Percentiles rank a stretch among this genome's conserved stretches.
phyloP scores from a whole-genome alignment of 768 basidiomycete species.

The Leccinum broughii region DNA sequence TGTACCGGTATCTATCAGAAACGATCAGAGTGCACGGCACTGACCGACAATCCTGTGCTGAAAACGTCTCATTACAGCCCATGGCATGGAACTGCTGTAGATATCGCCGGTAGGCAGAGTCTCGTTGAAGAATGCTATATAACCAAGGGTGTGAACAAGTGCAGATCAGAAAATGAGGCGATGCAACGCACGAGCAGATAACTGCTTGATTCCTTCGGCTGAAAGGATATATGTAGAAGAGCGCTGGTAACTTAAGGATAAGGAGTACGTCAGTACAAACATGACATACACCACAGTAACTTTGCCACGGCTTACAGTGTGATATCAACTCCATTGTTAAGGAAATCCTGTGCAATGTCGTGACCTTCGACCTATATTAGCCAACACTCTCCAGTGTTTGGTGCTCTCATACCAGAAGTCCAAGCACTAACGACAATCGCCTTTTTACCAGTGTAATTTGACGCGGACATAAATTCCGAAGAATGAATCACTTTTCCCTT shows the following conservation, averaged over 20 bases:
- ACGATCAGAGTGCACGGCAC: not conserved
- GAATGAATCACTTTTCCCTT: conserved; percentile 59
- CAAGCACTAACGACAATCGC: conserved; percentile 68
- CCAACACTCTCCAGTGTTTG: not conserved
- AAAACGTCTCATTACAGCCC: conserved; percentile 13
- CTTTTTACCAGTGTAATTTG: conserved; percentile 58
- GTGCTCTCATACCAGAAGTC: conserved; percentile 45
- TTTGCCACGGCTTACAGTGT: conserved; percentile 21
- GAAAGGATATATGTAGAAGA: conserved; percentile 32
- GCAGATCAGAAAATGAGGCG: not conserved
- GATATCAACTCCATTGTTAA: conserved; percentile 29
- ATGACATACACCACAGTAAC: no score
- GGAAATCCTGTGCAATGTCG: conserved; percentile 40
- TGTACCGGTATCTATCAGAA: conserved; percentile 38
- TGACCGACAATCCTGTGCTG: conserved; percentile 17
- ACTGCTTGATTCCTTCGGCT: not conserved
- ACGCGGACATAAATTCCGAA: conserved; percentile 45
- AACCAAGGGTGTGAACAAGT: not conserved
- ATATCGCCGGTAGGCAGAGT: conserved; percentile 23
- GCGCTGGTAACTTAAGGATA: conserved; percentile 23
- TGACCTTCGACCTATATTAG: conserved; percentile 27
- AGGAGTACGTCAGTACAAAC: not conserved
- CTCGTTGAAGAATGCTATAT: conserved; percentile 19
- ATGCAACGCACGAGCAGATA: conserved; percentile 11
- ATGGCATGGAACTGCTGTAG: conserved; percentile 18